Base-by-base conservation (phyloP, 495 filamentous ascomycete genomes). In the Talaromyces proteolyticus region DNA sequence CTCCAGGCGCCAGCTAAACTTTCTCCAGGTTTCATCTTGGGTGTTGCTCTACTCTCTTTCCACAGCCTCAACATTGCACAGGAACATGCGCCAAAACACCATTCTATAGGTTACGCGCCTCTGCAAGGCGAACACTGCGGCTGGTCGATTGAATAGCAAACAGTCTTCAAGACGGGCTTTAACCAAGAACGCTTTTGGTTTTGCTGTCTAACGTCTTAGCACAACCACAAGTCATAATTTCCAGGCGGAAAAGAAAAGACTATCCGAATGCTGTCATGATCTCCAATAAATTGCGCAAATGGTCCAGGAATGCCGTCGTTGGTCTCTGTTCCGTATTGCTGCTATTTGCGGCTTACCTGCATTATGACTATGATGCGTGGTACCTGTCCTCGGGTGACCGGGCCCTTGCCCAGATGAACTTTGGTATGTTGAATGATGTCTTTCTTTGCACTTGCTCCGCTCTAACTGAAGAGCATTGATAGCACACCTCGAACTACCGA, bases 401-500 rank as follows among this genome's bases (percentile, higher is more conserved):
- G 14, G 29, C 29, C 29, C 14, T 34, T 8, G 14, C 8, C 4
- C 8, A 34, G 29, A 34, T 34, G 29, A 34, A 34, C 29, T 14
- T 34, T 14, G 14, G 29, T 34, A 34, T 34, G 29, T n/a, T n/a
- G n/a, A n/a, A n/a, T n/a, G n/a, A n/a, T n/a, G n/a, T n/a, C n/a
- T n/a, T 11, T 22, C 8, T 21, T 42, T 42, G 19, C 14, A 39
- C 20, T n/a, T n/a, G n/a, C n/a, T n/a, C n/a, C 42, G 17, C 14
- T 8, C 29, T 34, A 14, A 34, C 14, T 34, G 29, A 4, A n/a
- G 23, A 11, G n/a, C n/a, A n/a, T n/a, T n/a, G 18, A 40, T 47
- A 40, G 47, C 47, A 4, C 47, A 49, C 24, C 18, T 34, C 37
- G 29, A 39, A 23, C 22, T 36, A 21, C 38, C 47, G 29, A 41